Base-by-base conservation (phyloP, 1,139 yeast species). In the Kluyveromyces marxianus region DNA sequence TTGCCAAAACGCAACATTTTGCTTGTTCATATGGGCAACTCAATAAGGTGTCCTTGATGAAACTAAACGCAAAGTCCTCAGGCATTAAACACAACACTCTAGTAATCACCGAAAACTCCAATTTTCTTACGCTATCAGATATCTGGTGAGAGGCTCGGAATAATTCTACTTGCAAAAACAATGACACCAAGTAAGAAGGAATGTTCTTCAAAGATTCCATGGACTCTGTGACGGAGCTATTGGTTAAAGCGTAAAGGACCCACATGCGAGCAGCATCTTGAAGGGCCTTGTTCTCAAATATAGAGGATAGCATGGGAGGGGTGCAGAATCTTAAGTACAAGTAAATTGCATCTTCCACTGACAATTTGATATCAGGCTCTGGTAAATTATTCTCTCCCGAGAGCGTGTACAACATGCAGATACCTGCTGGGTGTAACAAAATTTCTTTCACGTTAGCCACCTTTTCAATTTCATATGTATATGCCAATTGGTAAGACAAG, bases 11-110 rank as follows among this genome's bases (percentile, higher is more conserved):
- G 3, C 79, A 78, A 28, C 80, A 72, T 53, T 80, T 79, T 25
- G 77, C 75, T 39, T 72, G 71, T 37, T 73, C 77, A 60, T 72
- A 81, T 2, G 96, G 95, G 58, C 95, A 86, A 47, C 76, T 71
- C 33, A 70, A 67, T 48, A 90, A 69, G 0, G 92, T 75, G 59
- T 86, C 92, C 36, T 72, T 59, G 25, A 87, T 69, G 57, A 83
- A 86, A 4, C 69, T 71, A 62, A 78, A 85, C 1, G 85, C 69
- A 10, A 72, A 67, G 3, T 69, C 68, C 49, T 83, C 87, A 0
- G 81, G 76, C 35, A 81, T 65, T 33, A 75, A 60, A 3, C 82
- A 72, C 52, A 89, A 63, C 2, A 81, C 58, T 53, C 74, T 77
- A 1, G 81, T 75, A 44, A 83, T 62, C 41, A 81, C 66, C 0